Evolutionary conservation across 148 eudicot species (phyloP).

Genomic region (Dysphania ambrosioides): DNA sequence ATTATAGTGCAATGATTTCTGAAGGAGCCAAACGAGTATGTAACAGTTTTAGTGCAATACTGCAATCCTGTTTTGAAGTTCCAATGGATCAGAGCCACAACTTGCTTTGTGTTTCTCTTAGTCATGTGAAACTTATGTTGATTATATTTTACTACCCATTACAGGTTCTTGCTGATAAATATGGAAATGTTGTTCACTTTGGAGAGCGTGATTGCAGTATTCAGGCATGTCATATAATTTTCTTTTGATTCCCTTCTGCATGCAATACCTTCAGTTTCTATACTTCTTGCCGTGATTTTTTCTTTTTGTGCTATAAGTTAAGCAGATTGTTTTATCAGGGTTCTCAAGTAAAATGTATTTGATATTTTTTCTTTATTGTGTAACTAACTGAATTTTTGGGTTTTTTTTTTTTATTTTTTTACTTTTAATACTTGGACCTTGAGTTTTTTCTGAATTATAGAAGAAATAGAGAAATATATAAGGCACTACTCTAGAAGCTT

Average conservation of each 20-base stretch:
- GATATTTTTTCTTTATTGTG: background rate
- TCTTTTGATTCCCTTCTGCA: background rate
- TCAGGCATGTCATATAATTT: constrained; percentile 50
- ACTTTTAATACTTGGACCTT: background rate
- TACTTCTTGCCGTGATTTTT: background rate
- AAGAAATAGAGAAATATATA: background rate
- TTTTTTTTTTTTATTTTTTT: too few species aligned
- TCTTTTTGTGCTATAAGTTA: background rate
- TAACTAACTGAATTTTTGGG: background rate
- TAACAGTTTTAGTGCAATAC: too few species aligned
- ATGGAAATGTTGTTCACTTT: constrained; percentile 92
- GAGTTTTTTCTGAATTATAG: background rate
- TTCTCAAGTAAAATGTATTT: background rate
- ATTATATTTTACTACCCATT: constrained; percentile 7
- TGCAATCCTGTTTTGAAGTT: background rate
- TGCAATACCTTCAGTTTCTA: background rate
- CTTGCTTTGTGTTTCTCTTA: background rate
- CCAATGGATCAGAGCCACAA: background rate
- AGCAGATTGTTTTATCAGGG: background rate
- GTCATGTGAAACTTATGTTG: background rate
- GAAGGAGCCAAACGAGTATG: background rate
- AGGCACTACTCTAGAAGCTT: background rate
- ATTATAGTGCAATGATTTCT: background rate
- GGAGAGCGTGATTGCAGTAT: constrained; percentile 99
- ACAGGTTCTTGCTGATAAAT: constrained; percentile 98